phyloP scores from a whole-genome alignment of 2,329 filamentous ascomycete genomes.

The Basipetospora sp. region DNA sequence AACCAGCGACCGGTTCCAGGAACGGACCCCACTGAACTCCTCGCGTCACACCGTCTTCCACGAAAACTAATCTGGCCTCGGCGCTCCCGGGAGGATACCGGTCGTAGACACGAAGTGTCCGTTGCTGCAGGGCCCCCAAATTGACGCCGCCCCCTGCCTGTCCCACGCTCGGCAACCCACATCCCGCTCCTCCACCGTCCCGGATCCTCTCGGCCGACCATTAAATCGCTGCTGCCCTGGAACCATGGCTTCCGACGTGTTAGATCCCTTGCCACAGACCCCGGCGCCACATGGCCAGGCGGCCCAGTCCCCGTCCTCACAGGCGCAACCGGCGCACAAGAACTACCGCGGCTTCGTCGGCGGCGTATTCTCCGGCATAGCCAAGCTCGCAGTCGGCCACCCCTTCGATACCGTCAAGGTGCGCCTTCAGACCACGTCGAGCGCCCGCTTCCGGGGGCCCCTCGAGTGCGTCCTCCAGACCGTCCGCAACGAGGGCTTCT shows the following conservation, averaged over 20 bases:
- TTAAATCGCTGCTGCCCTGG: background rate
- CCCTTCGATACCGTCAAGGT: slow-evolving; percentile 96
- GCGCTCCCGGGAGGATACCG: too few species aligned
- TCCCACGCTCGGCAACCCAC: too few species aligned
- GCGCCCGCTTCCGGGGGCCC: slow-evolving; percentile 68
- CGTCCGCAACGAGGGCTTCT: slow-evolving; percentile 67
- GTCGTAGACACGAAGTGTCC: too few species aligned
- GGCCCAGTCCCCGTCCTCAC: background rate
- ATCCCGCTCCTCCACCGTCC: too few species aligned
- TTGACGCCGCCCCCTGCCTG: too few species aligned
- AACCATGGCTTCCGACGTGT: slow-evolving; percentile 4
- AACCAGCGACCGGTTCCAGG: too few species aligned
- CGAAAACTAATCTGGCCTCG: too few species aligned
- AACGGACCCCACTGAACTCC: too few species aligned
- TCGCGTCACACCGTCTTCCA: too few species aligned
- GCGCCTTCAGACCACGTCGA: slow-evolving; percentile 72
- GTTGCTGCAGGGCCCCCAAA: too few species aligned
- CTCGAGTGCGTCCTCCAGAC: slow-evolving; percentile 76
- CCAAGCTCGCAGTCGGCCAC: slow-evolving; percentile 63
- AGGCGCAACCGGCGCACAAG: slow-evolving; percentile 10
- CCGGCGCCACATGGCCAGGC: too few species aligned
- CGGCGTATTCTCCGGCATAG: slow-evolving; percentile 86
- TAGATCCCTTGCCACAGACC: background rate
- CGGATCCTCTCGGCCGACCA: background rate
- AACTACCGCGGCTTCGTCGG: slow-evolving; percentile 95